A percentile compares a stretch with the other conserved stretches of the same genome.
Conservation (phyloP, 257 asterid species). For the Przewalskia tangutica region DNA sequence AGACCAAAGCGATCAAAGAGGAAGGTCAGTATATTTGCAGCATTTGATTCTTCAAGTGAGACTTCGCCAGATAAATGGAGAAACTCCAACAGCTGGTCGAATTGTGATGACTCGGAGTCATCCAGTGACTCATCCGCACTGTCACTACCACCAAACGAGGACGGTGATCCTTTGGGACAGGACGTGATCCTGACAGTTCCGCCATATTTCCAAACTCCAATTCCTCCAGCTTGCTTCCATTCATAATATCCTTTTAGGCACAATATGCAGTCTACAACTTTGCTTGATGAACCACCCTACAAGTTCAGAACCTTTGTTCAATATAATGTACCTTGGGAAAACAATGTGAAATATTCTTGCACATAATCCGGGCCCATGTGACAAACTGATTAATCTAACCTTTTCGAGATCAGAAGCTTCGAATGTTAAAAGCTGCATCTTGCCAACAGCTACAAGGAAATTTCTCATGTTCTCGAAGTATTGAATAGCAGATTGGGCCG, state of each 20-base stretch:
- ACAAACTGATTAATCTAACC: conserved; percentile 27
- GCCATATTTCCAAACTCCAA: conserved; percentile 88
- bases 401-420: conserved; percentile 90
- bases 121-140: conserved; percentile 68
- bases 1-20: conserved; percentile 65
- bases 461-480: conserved; percentile 91
- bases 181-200: conserved; percentile 78
- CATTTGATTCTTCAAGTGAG: conserved; percentile 53
- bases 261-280: conserved; percentile 87
- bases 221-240: conserved; percentile 85
- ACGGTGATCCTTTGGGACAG: conserved; percentile 49
- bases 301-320: conserved; percentile 8
- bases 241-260: conserved; percentile 82
- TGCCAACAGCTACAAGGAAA: conserved; percentile 71
- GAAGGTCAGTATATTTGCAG: conserved; percentile 49
- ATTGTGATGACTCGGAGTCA: conserved; percentile 75
- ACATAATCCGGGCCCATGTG: not conserved
- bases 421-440: conserved; percentile 74
- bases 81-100: conserved; percentile 59
- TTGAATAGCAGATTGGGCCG: conserved; percentile 95
- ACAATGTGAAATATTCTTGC: not conserved
- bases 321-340: not conserved
- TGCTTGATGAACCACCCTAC: conserved; percentile 89
- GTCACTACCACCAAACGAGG: conserved; percentile 54
- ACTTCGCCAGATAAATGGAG: conserved; percentile 46